These are phyloP conservation scores for Scleroderma bovista DNA, from an alignment of 768 basidiomycete species.

Conservation along the genomic window DNA sequence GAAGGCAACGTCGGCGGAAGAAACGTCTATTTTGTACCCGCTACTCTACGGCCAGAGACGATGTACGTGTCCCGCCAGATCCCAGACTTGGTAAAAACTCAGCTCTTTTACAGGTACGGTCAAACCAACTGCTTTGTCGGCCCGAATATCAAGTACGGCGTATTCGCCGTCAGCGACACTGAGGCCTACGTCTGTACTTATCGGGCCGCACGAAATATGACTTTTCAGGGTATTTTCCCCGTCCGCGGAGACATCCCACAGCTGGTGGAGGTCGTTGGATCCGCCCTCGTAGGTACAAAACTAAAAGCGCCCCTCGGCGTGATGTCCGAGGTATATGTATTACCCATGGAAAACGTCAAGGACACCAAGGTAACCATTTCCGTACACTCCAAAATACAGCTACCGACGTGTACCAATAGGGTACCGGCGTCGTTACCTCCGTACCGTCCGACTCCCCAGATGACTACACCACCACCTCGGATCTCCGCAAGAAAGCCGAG, in stretches of 20 bases:
- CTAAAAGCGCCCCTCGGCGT: slow-evolving; percentile 84
- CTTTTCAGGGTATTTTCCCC: slow-evolving; percentile 83
- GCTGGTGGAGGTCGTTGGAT: slow-evolving; percentile 73
- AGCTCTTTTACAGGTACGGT: slow-evolving; percentile 63
- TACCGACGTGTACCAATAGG: slow-evolving; percentile 39
- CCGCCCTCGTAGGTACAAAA: slow-evolving; percentile 79
- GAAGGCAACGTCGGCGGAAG: slow-evolving; percentile 67
- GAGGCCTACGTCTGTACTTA: slow-evolving; percentile 87
- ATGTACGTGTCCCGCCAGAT: slow-evolving; percentile 46
- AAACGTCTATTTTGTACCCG: slow-evolving; percentile 90
- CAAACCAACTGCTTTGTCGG: slow-evolving; percentile 99
- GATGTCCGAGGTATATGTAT: slow-evolving; percentile 83
- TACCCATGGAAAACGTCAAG: slow-evolving; percentile 98
- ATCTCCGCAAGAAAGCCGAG: slow-evolving; percentile 93
- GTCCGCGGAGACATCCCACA: slow-evolving; percentile 68
- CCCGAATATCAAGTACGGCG: slow-evolving; percentile 82
- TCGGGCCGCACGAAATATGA: slow-evolving; percentile 95
- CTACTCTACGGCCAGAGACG: slow-evolving; percentile 93
- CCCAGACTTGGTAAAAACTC: slow-evolving; percentile 3
- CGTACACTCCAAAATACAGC: neutral
- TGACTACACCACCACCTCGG: slow-evolving; percentile 85
- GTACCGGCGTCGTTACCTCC: slow-evolving; percentile 97
- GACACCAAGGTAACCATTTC: slow-evolving; percentile 67
- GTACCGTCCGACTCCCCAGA: slow-evolving; percentile 99
- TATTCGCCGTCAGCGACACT: slow-evolving; percentile 82